phyloP scores from a whole-genome alignment of 2,329 filamentous ascomycete species.

The Fusarium domesticum region DNA sequence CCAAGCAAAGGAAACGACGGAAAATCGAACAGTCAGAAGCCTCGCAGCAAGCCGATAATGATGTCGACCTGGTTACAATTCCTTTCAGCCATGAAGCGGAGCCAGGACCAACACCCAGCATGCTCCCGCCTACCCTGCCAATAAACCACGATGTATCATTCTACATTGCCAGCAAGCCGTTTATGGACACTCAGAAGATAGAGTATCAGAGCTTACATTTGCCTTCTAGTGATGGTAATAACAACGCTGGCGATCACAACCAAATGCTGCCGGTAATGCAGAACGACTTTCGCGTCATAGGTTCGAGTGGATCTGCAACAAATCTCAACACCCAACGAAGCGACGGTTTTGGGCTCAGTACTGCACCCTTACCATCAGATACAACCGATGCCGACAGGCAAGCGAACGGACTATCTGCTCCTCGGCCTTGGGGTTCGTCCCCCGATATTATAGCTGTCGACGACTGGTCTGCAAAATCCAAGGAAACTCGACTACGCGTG shows the following conservation, averaged over 20 bases:
- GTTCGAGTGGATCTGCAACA: conserved; percentile 35
- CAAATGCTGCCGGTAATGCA: conserved; percentile 18
- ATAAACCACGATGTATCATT: conserved; percentile 30
- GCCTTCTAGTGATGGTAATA: conserved; percentile 10
- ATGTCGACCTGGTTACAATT: conserved; percentile 26
- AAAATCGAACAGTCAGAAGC: conserved; percentile 14
- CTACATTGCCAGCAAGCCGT: conserved; percentile 33
- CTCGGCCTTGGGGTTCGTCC: conserved; percentile 20
- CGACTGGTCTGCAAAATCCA: conserved; percentile 13
- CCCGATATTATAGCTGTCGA: conserved; percentile 24
- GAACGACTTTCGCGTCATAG: conserved; percentile 17
- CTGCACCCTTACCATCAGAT: conserved; percentile 18
- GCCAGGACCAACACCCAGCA: conserved; percentile 20
- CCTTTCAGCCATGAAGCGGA: conserved; percentile 21
- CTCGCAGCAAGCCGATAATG: conserved; percentile 20
- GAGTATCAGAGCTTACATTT: conserved; percentile 33
- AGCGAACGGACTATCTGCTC: conserved; percentile 1
- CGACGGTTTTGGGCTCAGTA: conserved; percentile 18
- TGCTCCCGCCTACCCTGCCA: conserved; percentile 30
- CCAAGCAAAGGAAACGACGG: conserved; percentile 23
- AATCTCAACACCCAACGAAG: conserved; percentile 37
- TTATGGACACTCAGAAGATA: conserved; percentile 39
- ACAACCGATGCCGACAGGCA: conserved; percentile 4
- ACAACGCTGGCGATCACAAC: conserved; percentile 1
- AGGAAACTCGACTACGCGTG: conserved; percentile 6